Evolutionary conservation across 306 rosid genomes (phyloP).

Genomic region (Coriaria nepalensis): DNA sequence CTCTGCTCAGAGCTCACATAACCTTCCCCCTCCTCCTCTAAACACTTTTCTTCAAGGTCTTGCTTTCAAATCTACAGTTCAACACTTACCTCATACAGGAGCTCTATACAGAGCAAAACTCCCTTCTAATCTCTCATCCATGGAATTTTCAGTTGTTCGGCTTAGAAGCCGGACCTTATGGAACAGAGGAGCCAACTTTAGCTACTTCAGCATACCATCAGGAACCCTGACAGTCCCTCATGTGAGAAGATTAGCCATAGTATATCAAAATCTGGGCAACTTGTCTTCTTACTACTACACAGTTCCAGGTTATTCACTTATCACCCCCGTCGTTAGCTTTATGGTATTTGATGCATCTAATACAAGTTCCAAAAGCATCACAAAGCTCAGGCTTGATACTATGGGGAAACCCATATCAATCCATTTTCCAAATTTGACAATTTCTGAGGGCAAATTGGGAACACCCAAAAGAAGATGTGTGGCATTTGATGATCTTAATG

Average conservation of each 20-base stretch:
- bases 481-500: constrained; percentile 29
- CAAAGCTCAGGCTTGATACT: constrained; percentile 39
- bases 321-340: constrained; percentile 63
- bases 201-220: constrained; percentile 55
- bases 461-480: constrained; percentile 38
- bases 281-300: constrained; percentile 50
- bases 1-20: constrained; percentile 25
- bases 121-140: constrained; percentile 55
- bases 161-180: constrained; percentile 62
- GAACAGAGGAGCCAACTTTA: constrained; percentile 60
- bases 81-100: constrained; percentile 53
- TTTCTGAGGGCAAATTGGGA: constrained; percentile 8
- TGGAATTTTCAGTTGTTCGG: constrained; percentile 48
- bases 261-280: constrained; percentile 59
- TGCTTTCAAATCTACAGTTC: constrained; percentile 35
- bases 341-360: constrained; percentile 70
- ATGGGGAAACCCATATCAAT: constrained; percentile 46
- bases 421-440: constrained; percentile 26
- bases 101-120: constrained; percentile 41
- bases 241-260: constrained; percentile 59
- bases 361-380: constrained; percentile 21
- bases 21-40: constrained; percentile 28
- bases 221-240: constrained; percentile 57
- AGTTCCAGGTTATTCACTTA: constrained; percentile 46
- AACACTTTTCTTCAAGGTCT: constrained; percentile 42